Conservation (phyloP, 169 alveolate genomes). For the Cryptosporidium sp. region DNA sequence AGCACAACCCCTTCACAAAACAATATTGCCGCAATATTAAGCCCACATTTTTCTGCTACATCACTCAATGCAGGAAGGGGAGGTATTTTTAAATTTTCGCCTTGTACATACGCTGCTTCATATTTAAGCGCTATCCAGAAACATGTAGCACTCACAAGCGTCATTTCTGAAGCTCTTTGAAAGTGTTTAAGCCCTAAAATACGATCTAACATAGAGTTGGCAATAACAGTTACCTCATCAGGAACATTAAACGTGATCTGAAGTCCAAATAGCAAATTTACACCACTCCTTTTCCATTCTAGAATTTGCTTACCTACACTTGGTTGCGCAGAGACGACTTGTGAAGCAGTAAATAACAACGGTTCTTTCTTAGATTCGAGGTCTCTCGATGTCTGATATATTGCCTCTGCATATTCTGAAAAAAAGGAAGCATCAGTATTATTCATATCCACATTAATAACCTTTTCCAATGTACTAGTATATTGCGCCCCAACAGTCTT, state of each 20-base stretch:
- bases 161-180: slow-evolving; percentile 74
- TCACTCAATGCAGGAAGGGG: slow-evolving; percentile 70
- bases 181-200: slow-evolving; percentile 71
- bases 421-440: slow-evolving; percentile 61
- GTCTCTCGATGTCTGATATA: slow-evolving; percentile 70
- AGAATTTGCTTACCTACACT: slow-evolving; percentile 71
- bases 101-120: slow-evolving; percentile 74
- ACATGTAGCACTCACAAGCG: slow-evolving; percentile 74
- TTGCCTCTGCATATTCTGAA: slow-evolving; percentile 75
- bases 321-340: slow-evolving; percentile 71
- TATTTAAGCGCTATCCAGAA: slow-evolving; percentile 70
- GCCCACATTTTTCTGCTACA: slow-evolving; percentile 75
- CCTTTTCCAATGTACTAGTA: slow-evolving; percentile 47
- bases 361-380: slow-evolving; percentile 51
- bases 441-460: slow-evolving; percentile 39
- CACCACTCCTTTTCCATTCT: slow-evolving; percentile 75
- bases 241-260: slow-evolving; percentile 71
- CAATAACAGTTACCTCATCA: slow-evolving; percentile 70
- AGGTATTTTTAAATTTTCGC: slow-evolving; percentile 69
- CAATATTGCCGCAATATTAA: slow-evolving; percentile 62
- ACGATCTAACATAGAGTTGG: slow-evolving; percentile 74
- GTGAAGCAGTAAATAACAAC: slow-evolving; percentile 67
- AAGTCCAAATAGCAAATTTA: slow-evolving; percentile 56
- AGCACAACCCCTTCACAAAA: slow-evolving; percentile 71
- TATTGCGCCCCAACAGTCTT: slow-evolving; percentile 58